Evolutionary conservation across 2,329 filamentous ascomycete genomes (phyloP).

Genomic region (Paecilomyces niveus): DNA sequence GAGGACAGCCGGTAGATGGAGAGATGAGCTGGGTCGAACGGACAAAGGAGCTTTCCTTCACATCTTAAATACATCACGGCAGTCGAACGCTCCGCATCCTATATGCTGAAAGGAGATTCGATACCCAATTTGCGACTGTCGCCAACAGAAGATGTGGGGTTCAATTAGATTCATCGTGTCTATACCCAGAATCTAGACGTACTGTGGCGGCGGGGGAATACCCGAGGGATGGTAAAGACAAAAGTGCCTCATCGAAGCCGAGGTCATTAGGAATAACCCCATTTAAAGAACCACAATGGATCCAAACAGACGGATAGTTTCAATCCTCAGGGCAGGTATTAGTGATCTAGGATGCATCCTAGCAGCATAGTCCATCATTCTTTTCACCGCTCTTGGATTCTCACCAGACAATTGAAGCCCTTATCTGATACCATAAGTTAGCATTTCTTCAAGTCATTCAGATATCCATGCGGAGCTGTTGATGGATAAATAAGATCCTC

Average conservation of each 20-base stretch:
- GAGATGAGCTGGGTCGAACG: not conserved
- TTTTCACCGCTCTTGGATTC: not conserved
- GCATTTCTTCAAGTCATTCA: not conserved
- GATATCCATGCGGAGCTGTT: not conserved
- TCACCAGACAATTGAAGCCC: not conserved
- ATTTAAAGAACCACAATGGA: not conserved
- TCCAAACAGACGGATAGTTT: not conserved
- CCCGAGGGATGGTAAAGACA: not conserved
- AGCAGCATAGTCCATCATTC: too few species aligned
- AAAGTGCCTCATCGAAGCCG: not conserved
- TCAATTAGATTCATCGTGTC: not conserved
- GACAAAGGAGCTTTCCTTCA: not conserved
- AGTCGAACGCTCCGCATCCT: not conserved
- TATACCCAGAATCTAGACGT: not conserved
- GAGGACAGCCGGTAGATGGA: not conserved
- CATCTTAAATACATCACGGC: not conserved
- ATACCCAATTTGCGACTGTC: not conserved
- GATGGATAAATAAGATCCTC: not conserved
- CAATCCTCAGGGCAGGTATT: not conserved
- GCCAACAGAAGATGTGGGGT: not conserved
- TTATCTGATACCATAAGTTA: not conserved
- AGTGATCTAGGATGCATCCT: not conserved
- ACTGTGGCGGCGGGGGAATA: not conserved
- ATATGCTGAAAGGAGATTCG: not conserved
- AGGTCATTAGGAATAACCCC: not conserved